Percentiles rank a stretch among this genome's conserved stretches.
phyloP scores from a whole-genome alignment of 2,329 filamentous ascomycete genomes.

The Taxawa tesnikishii region DNA sequence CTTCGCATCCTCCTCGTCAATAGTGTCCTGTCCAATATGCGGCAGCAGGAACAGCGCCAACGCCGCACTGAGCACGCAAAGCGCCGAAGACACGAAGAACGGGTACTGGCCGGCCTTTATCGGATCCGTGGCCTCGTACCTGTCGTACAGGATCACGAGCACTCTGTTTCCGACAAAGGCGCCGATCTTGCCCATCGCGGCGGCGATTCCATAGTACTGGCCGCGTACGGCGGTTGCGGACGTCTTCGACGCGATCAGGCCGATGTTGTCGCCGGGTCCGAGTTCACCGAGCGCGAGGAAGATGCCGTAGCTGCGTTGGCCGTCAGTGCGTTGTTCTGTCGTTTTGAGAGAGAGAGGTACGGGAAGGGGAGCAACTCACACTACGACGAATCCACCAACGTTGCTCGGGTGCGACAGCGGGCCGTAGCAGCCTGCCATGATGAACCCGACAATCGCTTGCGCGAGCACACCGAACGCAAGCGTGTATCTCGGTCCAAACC shows the following conservation, averaged over 20 bases:
- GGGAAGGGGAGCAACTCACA: too few species aligned
- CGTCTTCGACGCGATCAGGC: slow-evolving; percentile 74
- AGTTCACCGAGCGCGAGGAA: slow-evolving; percentile 70
- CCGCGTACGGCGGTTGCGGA: slow-evolving; percentile 75
- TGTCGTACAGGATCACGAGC: slow-evolving; percentile 56
- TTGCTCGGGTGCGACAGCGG: slow-evolving; percentile 54
- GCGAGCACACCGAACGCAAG: slow-evolving; percentile 57
- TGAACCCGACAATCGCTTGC: slow-evolving; percentile 72
- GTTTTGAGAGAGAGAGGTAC: too few species aligned
- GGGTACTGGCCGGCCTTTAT: slow-evolving; percentile 62
- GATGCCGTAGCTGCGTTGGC: too few species aligned
- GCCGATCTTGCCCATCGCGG: slow-evolving; percentile 57
- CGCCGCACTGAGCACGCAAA: slow-evolving; percentile 64
- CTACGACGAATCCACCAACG: slow-evolving; percentile 63
- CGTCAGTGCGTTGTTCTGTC: too few species aligned
- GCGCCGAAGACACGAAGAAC: slow-evolving; percentile 69
- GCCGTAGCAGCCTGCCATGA: slow-evolving; percentile 72
- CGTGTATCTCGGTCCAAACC: slow-evolving; percentile 64
- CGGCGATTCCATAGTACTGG: slow-evolving; percentile 59
- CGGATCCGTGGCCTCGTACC: slow-evolving; percentile 42
- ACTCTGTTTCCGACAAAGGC: slow-evolving; percentile 81
- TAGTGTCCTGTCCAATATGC: slow-evolving; percentile 71
- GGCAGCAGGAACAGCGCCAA: slow-evolving; percentile 59
- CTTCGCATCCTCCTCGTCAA: slow-evolving; percentile 60
- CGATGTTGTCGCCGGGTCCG: slow-evolving; percentile 85